These are phyloP conservation scores for Trichoderma polysporum DNA, from an alignment of 2,329 filamentous ascomycete species.

Conservation along the genomic window DNA sequence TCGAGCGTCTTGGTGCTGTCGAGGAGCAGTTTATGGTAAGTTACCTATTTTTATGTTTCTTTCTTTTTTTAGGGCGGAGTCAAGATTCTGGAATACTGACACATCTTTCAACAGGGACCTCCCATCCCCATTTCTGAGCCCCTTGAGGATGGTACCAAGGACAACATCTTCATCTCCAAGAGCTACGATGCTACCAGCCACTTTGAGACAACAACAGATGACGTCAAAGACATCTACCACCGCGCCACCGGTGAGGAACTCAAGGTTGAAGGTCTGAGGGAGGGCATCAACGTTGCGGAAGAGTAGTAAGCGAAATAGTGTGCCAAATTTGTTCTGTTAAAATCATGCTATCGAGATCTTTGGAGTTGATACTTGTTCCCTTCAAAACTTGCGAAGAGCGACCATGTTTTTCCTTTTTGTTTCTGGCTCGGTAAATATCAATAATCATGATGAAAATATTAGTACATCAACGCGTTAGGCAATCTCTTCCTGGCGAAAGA, in stretches of 20 bases:
- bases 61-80: not conserved
- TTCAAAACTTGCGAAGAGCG: slow-evolving; percentile 9
- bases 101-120: slow-evolving; percentile 52
- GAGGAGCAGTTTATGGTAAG: slow-evolving; percentile 94
- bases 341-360: slow-evolving; percentile 11
- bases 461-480: not conserved
- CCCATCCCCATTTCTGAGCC: slow-evolving; percentile 96
- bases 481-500: not conserved
- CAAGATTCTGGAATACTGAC: not conserved
- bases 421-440: slow-evolving; percentile 18
- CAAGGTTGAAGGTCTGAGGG: slow-evolving; percentile 81
- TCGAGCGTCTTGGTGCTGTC: slow-evolving; percentile 87
- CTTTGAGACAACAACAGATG: slow-evolving; percentile 89
- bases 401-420: slow-evolving; percentile 5
- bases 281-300: slow-evolving; percentile 72
- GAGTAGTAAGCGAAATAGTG: slow-evolving; percentile 48
- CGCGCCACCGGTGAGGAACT: slow-evolving; percentile 82
- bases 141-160: slow-evolving; percentile 73
- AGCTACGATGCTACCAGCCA: slow-evolving; percentile 98
- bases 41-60: not conserved
- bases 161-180: slow-evolving; percentile 97
- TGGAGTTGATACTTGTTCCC: slow-evolving; percentile 15
- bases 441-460: slow-evolving; percentile 21
- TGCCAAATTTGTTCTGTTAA: slow-evolving; percentile 17
- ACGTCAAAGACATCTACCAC: slow-evolving; percentile 90